A percentile compares a stretch with the other conserved stretches of the same genome.
Evolutionary conservation across 805 yeast species (phyloP).

Genomic region (Hanseniaspora nectarophila): DNA sequence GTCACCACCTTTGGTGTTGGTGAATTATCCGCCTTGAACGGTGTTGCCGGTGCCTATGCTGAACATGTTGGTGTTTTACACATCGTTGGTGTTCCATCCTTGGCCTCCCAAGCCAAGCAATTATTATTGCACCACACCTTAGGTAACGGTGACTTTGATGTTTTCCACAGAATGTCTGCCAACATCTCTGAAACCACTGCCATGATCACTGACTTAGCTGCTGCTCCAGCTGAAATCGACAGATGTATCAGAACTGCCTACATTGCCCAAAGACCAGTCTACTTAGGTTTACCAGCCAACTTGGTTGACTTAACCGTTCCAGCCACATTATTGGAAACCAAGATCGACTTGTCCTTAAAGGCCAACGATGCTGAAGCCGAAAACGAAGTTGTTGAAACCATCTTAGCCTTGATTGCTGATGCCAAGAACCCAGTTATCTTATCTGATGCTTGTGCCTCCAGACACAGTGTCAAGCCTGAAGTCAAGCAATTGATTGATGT

Average conservation of each 20-base stretch:
- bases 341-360: slow-evolving; percentile 48
- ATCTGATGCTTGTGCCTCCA: slow-evolving; percentile 77
- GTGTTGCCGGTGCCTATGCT: slow-evolving; percentile 79
- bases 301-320: slow-evolving; percentile 56
- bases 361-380: slow-evolving; percentile 53
- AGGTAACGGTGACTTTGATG: slow-evolving; percentile 73
- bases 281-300: slow-evolving; percentile 74
- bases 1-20: slow-evolving; percentile 88
- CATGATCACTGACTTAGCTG: slow-evolving; percentile 47
- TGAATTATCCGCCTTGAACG: slow-evolving; percentile 72
- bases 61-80: slow-evolving; percentile 80
- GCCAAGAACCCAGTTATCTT: slow-evolving; percentile 64
- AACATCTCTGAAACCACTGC: slow-evolving; percentile 58
- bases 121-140: slow-evolving; percentile 69
- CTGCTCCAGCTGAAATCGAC: slow-evolving; percentile 65
- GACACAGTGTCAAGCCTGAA: slow-evolving; percentile 60
- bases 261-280: slow-evolving; percentile 66
- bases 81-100: slow-evolving; percentile 77
- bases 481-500: slow-evolving; percentile 48
- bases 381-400: slow-evolving; percentile 45
- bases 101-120: slow-evolving; percentile 59
- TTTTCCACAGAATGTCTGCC: slow-evolving; percentile 67
- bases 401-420: slow-evolving; percentile 40
- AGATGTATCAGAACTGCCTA: slow-evolving; percentile 61
- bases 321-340: slow-evolving; percentile 44